Evolutionary conservation across 331 rosid species (phyloP), one percentile per base, ranked within the genome.

Genomic region (Quercus lobata): DNA sequence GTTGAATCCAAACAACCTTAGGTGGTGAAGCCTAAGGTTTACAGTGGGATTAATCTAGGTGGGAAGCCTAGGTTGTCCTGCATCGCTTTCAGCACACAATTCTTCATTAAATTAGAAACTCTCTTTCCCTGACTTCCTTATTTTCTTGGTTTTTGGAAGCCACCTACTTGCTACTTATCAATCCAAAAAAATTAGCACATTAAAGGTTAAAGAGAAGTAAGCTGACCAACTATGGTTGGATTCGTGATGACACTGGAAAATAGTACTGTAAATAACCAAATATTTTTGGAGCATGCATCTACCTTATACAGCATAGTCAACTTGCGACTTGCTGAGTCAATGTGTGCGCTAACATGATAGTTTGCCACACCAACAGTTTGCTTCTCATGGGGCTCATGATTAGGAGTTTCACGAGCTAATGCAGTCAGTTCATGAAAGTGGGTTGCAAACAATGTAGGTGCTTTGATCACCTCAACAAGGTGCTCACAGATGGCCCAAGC

Each of bases 401-500:
- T 74, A 57, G 35, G 83, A 72, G 78, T 89, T 85, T 87, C 92
- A 79, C 81, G 80, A 77, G 92, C 93, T 85, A 91, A 86, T 73
- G 96, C 92, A 77, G 99, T 93, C 84, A 93, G 87, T 83, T 96
- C 98, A n/a, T 96, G 99, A 80, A 96, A 96, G 87, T 93, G 99
- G 83, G 99, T 96, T 69, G 99, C 99, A 78, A 91, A 96, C 81
- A 96, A 83, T 73, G 99, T 87, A 78, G 98, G 98, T 49, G 99
- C 99, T 78, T 86, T 90, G 72, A 95, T 93, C 88, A 81, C 92
- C 77, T 89, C 92, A 79, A 89, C 96, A 80, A 96, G 87, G 88
- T 93, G 97, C 90, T 91, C 98, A 61, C 98, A 96, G 55, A 96
- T 93, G 82, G 97, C 97, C 99, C 99, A 96, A 80, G 99, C 99